Conservation (phyloP, 495 filamentous ascomycete species). For the Melanomma pulvis-pyrius region DNA sequence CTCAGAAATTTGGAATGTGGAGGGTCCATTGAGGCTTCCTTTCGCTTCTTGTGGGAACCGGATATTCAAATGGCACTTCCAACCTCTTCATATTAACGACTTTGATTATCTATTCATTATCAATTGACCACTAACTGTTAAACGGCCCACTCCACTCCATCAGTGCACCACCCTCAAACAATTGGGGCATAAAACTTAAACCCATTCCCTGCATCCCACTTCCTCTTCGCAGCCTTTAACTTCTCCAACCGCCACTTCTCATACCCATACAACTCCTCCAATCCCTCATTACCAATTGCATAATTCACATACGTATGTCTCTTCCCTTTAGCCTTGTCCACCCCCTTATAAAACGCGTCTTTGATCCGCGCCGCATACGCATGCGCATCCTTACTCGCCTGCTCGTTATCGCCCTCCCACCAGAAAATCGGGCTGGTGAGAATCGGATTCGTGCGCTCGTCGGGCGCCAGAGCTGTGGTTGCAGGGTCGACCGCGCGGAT, state of each 20-base stretch:
- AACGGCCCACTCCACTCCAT: no score
- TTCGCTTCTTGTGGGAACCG: no score
- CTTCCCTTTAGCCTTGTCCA: not conserved
- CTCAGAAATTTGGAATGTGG: no score
- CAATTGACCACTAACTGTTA: no score
- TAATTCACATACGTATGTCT: conserved; percentile 28
- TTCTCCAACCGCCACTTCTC: conserved; percentile 20
- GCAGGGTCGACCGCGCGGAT: conserved; percentile 8
- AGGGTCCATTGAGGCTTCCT: no score
- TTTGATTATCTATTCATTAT: no score
- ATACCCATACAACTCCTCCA: conserved; percentile 23
- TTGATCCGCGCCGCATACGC: not conserved
- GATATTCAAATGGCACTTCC: no score
- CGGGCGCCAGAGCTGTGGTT: conserved; percentile 12
- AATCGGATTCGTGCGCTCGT: conserved; percentile 14
- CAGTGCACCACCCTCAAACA: not conserved
- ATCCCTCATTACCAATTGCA: conserved; percentile 17
- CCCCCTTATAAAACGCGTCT: not conserved
- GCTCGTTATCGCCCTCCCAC: conserved; percentile 13
- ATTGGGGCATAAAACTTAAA: conserved; percentile 16
- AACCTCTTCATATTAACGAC: no score
- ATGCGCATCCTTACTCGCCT: not conserved
- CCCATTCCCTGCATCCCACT: conserved; percentile 3
- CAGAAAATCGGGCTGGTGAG: conserved; percentile 9
- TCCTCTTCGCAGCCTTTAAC: conserved; percentile 9